Base-by-base conservation (phyloP, 164 flowering plant genomes). In the Paratinospora sagittata region DNA sequence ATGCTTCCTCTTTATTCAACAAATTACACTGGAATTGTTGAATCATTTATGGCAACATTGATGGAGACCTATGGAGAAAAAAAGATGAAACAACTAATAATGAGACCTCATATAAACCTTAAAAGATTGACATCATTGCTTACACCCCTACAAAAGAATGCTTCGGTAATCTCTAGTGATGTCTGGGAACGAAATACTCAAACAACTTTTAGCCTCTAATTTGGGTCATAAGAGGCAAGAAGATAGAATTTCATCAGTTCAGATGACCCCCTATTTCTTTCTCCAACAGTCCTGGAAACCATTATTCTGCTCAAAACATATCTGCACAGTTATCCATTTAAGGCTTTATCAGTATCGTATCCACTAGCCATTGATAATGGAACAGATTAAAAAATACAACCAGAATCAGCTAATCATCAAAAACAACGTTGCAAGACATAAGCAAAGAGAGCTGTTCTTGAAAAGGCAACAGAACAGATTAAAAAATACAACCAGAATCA, bases 131-230 rank as follows among this genome's bases (percentile, higher is more conserved):
- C 36, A 8, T 21, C 26, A 39, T 66, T 55, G 23, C 43, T 66
- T 66, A 66, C 65, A n/a, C 33, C 39, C n/a, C 68, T 66, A 39
- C 68, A 66, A 66, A 66, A 66, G 69, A 41, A 41, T 66, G 27
- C 49, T 66, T 41, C 55, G 14, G 69, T 14, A 23, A 47, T 39
- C 67, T 52, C 58, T 52, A 16, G 52, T 41, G 14, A 24, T 66
- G 7, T 43, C 24, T 30, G 16, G 16, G n/a, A 33, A 39, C 55
- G 41, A 41, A 41, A 41, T 66, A 41, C 43, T 66, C 43, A n/a
- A 34, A 13, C 69, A 66, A 13, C 68, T 43, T 66, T 52, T 39
- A 33, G 69, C 17, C 30, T 66, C 52, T 23, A 41, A 66, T 37
- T 66, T 66, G 26, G 27, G 17, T 9, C 30, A n/a, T 3, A 8